Percentiles rank a stretch among this genome's conserved stretches.
Conservation (phyloP, 805 yeast species). For the Blastobotrys muscicola region DNA sequence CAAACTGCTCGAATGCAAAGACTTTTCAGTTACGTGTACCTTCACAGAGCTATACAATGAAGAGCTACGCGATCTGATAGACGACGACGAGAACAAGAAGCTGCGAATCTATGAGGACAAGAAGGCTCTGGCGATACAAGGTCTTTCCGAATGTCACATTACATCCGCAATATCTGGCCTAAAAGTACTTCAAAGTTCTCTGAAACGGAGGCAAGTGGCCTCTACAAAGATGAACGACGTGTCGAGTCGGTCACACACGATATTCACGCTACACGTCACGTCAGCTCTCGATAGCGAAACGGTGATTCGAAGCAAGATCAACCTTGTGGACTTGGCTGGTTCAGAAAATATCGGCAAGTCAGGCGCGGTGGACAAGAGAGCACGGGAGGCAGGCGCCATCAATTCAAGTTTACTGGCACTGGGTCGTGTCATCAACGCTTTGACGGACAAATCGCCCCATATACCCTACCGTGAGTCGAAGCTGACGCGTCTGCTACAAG, state of each 20-base stretch:
- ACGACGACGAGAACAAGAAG: conserved; percentile 35
- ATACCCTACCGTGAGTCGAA: conserved; percentile 84
- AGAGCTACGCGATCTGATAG: conserved; percentile 64
- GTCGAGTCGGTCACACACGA: conserved; percentile 73
- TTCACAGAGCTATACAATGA: conserved; percentile 84
- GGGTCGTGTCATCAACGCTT: conserved; percentile 77
- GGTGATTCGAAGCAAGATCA: conserved; percentile 46
- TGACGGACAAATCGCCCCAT: conserved; percentile 55
- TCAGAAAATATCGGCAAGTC: conserved; percentile 82
- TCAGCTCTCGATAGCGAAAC: conserved; percentile 38
- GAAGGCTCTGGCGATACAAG: conserved; percentile 42
- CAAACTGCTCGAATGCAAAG: conserved; percentile 36
- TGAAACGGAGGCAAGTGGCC: conserved; percentile 59
- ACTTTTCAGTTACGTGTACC: conserved; percentile 63
- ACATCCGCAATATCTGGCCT: conserved; percentile 44
- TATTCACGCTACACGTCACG: conserved; percentile 56
- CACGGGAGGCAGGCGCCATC: conserved; percentile 88
- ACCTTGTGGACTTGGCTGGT: conserved; percentile 90
- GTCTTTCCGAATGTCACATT: conserved; percentile 46
- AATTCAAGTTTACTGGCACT: conserved; percentile 80
- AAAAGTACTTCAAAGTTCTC: conserved; percentile 44
- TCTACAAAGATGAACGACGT: conserved; percentile 68
- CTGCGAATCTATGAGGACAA: conserved; percentile 48
- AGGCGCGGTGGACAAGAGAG: conserved; percentile 79
- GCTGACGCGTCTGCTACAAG: conserved; percentile 67